phyloP scores from a whole-genome alignment of 148 eudicot genomes.

The Persicaria maculosa region DNA sequence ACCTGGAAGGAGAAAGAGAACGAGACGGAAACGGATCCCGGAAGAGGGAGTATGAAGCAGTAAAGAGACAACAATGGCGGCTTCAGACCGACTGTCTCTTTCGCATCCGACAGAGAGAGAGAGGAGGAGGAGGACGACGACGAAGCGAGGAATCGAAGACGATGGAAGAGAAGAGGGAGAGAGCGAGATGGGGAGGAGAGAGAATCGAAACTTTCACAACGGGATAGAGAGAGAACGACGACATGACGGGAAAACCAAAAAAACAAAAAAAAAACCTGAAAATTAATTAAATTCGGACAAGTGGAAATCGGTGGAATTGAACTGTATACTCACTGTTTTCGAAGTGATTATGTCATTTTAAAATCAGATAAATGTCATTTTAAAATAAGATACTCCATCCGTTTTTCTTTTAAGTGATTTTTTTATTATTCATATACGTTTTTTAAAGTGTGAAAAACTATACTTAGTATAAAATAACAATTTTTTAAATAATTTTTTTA shows the following conservation, averaged over 20 bases:
- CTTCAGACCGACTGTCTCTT: conserved; percentile 4
- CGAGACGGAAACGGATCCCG: conserved; percentile 3
- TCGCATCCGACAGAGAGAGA: neutral
- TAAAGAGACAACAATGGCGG: conserved; percentile 6
- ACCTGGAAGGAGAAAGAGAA: conserved; percentile 3
- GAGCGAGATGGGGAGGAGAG: neutral
- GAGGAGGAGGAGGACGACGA: neutral
- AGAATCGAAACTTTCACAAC: neutral
- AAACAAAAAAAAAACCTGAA: neutral
- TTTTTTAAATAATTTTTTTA: too few relatives aligned
- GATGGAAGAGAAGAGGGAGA: neutral
- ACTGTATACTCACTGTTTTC: neutral
- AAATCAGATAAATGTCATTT: too few relatives aligned
- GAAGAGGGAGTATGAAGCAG: neutral
- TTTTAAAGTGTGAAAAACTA: too few relatives aligned
- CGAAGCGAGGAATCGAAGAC: conserved; percentile 2
- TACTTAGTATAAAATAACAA: too few relatives aligned
- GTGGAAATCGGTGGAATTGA: conserved; percentile 5
- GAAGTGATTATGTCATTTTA: too few relatives aligned
- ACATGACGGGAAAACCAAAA: neutral
- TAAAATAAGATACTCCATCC: too few relatives aligned
- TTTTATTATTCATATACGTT: too few relatives aligned
- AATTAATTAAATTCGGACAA: neutral
- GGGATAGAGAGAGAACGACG: neutral
- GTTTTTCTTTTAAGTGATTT: too few relatives aligned